phyloP scores from a whole-genome alignment of 73 alveolate species.

The Paramecium caudatum region DNA sequence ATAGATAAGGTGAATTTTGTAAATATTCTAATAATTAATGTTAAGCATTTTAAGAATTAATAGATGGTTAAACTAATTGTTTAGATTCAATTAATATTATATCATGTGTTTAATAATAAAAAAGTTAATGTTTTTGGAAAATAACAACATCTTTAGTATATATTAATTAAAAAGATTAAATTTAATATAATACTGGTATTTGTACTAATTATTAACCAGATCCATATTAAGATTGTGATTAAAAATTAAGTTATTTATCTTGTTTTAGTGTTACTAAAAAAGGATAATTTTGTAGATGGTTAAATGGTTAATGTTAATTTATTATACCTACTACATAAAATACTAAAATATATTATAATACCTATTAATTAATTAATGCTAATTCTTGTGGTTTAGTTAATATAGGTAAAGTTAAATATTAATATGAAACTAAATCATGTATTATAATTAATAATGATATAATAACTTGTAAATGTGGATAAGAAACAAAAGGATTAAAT shows the following conservation, averaged over 20 bases:
- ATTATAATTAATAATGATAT: not conserved
- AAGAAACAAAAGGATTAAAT: constrained; percentile 22
- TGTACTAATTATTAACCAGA: not conserved
- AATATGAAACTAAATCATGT: not conserved
- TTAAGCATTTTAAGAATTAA: not conserved
- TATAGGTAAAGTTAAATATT: not conserved
- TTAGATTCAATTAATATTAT: not conserved
- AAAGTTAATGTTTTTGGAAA: constrained; percentile 1
- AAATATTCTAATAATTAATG: not conserved
- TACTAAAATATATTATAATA: not conserved
- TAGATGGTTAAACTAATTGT: not conserved
- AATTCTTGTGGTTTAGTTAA: constrained; percentile 34
- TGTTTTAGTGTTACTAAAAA: not conserved
- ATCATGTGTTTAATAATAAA: not conserved
- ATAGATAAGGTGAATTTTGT: constrained; percentile 5
- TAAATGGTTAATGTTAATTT: not conserved
- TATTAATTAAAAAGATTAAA: not conserved
- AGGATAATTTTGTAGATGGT: constrained; percentile 21
- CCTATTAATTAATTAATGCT: constrained; percentile 2
- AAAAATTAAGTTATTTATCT: not conserved
- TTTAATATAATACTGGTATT: not conserved
- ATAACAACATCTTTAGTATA: not conserved
- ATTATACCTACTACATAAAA: not conserved
- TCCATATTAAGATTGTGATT: not conserved
- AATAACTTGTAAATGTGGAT: constrained; percentile 11